These are phyloP conservation scores for Magnaporthiopsis incrustans DNA, from an alignment of 2,329 filamentous ascomycete species.

Conservation along the genomic window DNA sequence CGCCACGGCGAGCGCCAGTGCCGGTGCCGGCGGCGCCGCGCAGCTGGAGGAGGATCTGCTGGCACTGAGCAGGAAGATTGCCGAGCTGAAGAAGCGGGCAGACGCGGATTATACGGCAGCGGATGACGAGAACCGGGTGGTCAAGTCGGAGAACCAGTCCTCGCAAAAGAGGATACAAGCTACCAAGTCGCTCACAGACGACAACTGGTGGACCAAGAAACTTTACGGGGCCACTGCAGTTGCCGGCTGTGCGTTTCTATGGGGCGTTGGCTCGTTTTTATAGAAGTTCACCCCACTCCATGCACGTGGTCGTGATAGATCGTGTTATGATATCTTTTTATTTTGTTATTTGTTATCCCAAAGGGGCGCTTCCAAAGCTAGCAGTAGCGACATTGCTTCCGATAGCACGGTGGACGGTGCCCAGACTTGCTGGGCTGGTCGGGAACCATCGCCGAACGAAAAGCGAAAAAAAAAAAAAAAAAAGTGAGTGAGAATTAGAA, in stretches of 20 bases:
- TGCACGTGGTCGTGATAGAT: too few species aligned
- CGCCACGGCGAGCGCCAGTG: constrained; percentile 2
- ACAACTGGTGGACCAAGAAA: constrained; percentile 61
- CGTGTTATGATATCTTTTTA: too few species aligned
- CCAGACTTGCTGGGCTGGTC: too few species aligned
- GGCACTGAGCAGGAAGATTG: constrained; percentile 63
- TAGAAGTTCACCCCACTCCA: constrained; percentile 19
- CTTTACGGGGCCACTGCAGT: constrained; percentile 52
- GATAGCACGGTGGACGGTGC: too few species aligned
- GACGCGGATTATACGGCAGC: constrained; percentile 32
- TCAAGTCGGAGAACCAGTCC: constrained; percentile 7
- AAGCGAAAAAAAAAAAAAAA: too few species aligned
- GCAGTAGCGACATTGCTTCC: too few species aligned
- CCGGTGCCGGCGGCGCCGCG: constrained; percentile 15
- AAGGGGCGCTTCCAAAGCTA: too few species aligned
- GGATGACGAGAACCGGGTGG: constrained; percentile 13
- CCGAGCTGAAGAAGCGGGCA: constrained; percentile 40
- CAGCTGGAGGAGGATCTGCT: constrained; percentile 66
- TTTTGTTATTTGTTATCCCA: too few species aligned
- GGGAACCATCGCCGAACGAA: too few species aligned
- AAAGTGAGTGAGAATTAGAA: too few species aligned
- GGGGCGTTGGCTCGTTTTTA: constrained; percentile 49
- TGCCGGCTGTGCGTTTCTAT: constrained; percentile 52
- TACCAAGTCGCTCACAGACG: constrained; percentile 55
- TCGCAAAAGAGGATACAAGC: constrained; percentile 32